Percentiles rank a stretch among this genome's conserved stretches.
Conservation (phyloP, 257 asterid genomes). For the Solanum chiquidenum region DNA sequence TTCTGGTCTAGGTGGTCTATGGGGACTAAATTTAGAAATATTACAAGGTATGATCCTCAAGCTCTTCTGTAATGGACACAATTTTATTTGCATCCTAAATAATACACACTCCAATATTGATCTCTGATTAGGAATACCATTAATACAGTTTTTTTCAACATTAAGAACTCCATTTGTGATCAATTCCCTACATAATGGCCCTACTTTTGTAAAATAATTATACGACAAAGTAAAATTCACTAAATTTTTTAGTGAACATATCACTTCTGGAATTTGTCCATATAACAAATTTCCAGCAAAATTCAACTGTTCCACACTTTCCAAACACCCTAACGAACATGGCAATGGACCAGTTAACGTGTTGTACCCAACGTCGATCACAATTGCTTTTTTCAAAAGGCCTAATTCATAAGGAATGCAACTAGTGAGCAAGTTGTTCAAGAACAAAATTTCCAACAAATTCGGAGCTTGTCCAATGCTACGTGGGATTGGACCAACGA, state of each 20-base stretch:
- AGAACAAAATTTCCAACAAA: slow-evolving; percentile 37
- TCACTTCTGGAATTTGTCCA: slow-evolving; percentile 49
- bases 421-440: slow-evolving; percentile 46
- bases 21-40: slow-evolving; percentile 12
- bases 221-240: slow-evolving; percentile 44
- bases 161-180: slow-evolving; percentile 40
- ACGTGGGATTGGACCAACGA: slow-evolving; percentile 58
- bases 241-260: slow-evolving; percentile 33
- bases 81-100: slow-evolving; percentile 27
- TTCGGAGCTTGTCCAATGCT: slow-evolving; percentile 17
- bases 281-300: slow-evolving; percentile 43
- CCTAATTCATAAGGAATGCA: slow-evolving; percentile 60
- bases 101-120: slow-evolving; percentile 30
- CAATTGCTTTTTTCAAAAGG: slow-evolving; percentile 29
- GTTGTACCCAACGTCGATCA: slow-evolving; percentile 46
- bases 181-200: slow-evolving; percentile 39
- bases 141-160: slow-evolving; percentile 45
- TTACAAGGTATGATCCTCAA: slow-evolving; percentile 29
- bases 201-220: slow-evolving; percentile 47
- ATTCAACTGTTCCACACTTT: slow-evolving; percentile 40
- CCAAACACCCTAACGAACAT: slow-evolving; percentile 46
- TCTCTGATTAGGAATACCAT: slow-evolving; percentile 49
- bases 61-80: slow-evolving; percentile 27
- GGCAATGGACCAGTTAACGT: slow-evolving; percentile 53
- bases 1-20: not conserved